Base-by-base conservation (phyloP, 805 yeast species). In the Grigorovia yakushimaensis region DNA sequence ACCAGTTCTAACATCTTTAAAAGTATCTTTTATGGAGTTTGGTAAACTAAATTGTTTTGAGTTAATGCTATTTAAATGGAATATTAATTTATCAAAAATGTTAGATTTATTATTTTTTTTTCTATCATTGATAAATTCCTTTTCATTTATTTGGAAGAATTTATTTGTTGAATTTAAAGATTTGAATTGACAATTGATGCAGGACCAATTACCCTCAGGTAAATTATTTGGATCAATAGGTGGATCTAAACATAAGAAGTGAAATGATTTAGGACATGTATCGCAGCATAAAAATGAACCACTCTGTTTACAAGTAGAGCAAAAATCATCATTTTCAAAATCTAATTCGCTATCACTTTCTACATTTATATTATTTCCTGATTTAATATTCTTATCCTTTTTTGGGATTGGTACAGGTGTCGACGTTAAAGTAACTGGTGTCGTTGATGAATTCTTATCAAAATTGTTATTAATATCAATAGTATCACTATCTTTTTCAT, bases 281-380 rank as follows among this genome's bases (percentile, higher is more conserved):
- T 91, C 98, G 67, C 98, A 91, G 66, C 98, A 93, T 21, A 91
- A 71, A 56, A 91, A 88, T 23, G 85, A 74, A 11, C 98, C 98
- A 0, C 88, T 72, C 23, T 88, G 86, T 1, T 94, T 89, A 68
- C 98, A 91, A 0, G 93, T 74, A n/a, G 85, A 72, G 60, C 98
- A 91, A 62, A 75, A 89, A 63, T 91, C 98, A 51, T 89, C 94
- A 62, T 91, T 93, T 48, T 62, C 67, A 15, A 60, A 56, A 43
- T 63, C 72, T 27, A 27, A 7, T 27, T 27, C 9, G 33, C 13
- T 27, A 7, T 27, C 33, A 7, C 9, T 4, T 10, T 27, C 33
- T 5, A 15, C 9, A 7, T 24, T 24, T 7, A 24, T 24, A 24
- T 24, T 24, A 24, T 24, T 24, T 6, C n/a, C n/a, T n/a, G n/a